Evolutionary conservation across 2,329 filamentous ascomycete genomes (phyloP).

Genomic region (Lomentospora prolificans): DNA sequence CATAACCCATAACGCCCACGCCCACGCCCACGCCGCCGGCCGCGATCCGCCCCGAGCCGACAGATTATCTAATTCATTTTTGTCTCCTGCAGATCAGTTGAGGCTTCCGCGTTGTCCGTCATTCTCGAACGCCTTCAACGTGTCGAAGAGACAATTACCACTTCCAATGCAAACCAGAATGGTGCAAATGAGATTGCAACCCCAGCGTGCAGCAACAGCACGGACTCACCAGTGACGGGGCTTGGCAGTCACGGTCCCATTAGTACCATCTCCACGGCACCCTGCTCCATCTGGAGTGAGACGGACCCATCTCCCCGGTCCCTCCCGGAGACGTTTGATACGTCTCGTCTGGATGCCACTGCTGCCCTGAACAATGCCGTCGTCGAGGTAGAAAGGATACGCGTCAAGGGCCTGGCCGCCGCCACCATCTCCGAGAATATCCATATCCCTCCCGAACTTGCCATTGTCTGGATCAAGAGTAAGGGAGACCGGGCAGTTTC

Average conservation of each 20-base stretch:
- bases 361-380: slow-evolving; percentile 18
- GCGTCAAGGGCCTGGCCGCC: slow-evolving; percentile 14
- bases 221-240: neutral
- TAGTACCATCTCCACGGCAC: neutral
- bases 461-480: slow-evolving; percentile 20
- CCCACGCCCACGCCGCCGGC: too few relatives aligned
- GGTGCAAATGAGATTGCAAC: neutral
- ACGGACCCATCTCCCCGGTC: neutral
- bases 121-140: slow-evolving; percentile 21
- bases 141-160: slow-evolving; percentile 15
- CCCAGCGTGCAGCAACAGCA: neutral
- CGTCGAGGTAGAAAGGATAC: slow-evolving; percentile 18
- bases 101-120: slow-evolving; percentile 14
- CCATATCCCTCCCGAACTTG: slow-evolving; percentile 17
- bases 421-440: slow-evolving; percentile 17
- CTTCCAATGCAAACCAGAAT: neutral
- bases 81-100: slow-evolving; percentile 7
- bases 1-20: too few relatives aligned
- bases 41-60: too few relatives aligned
- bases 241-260: neutral
- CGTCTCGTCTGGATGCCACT: neutral
- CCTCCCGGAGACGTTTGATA: neutral
- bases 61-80: slow-evolving; percentile 9
- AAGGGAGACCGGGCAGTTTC: too few relatives aligned
- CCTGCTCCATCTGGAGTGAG: neutral